Percentiles rank a stretch among this genome's conserved stretches.
phyloP scores from a whole-genome alignment of 2,329 filamentous ascomycete species.

The Daldinia sp. region DNA sequence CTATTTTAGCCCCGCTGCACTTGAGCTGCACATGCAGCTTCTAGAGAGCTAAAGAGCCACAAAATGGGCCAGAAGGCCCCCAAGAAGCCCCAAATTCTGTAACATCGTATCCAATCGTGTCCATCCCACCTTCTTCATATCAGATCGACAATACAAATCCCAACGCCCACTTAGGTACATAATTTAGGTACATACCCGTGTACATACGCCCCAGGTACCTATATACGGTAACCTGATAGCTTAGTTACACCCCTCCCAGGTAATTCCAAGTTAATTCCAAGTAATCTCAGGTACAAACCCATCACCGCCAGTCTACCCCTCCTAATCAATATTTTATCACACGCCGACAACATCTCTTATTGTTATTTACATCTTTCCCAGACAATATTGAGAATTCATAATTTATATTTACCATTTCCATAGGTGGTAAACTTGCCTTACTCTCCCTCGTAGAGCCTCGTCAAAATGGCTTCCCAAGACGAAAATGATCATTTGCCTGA shows the following conservation, averaged over 20 bases:
- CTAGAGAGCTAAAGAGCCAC: slow-evolving; percentile 24
- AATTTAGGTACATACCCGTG: no score
- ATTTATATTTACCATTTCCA: background rate
- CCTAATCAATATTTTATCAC: slow-evolving; percentile 23
- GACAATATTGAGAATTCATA: background rate
- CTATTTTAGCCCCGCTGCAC: slow-evolving; percentile 28
- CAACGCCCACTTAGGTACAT: slow-evolving; percentile 22
- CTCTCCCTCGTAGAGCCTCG: slow-evolving; percentile 20
- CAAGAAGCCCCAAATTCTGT: slow-evolving; percentile 24
- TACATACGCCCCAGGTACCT: slow-evolving; percentile 15
- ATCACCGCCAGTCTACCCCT: slow-evolving; percentile 43
- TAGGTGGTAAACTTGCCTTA: slow-evolving; percentile 2
- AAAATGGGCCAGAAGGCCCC: slow-evolving; percentile 22
- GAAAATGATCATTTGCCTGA: slow-evolving; percentile 87
- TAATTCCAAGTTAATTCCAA: background rate
- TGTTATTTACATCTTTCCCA: slow-evolving; percentile 28
- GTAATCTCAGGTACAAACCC: slow-evolving; percentile 32
- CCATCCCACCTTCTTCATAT: slow-evolving; percentile 35
- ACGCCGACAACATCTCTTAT: background rate
- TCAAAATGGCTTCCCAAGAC: slow-evolving; percentile 71
- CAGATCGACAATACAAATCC: slow-evolving; percentile 23
- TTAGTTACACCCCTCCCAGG: slow-evolving; percentile 2
- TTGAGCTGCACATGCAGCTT: slow-evolving; percentile 15
- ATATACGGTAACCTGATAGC: slow-evolving; percentile 13
- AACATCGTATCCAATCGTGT: slow-evolving; percentile 26